Conservation (phyloP, 2,329 filamentous ascomycete species). For the Nemania diffusa region DNA sequence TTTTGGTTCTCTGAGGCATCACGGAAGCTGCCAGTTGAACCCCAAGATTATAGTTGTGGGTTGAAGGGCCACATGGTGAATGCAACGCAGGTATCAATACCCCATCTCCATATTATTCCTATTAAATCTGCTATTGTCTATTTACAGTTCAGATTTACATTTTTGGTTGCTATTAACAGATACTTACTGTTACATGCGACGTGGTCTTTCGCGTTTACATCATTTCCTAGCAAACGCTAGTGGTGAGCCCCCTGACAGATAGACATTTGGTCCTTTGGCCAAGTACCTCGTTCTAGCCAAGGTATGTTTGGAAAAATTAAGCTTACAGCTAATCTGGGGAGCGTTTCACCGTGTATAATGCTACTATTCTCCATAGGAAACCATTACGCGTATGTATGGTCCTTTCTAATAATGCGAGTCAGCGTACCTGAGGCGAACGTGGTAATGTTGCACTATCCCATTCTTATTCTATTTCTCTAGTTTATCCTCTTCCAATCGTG, state of each 20-base stretch:
- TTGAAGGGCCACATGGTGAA: neutral
- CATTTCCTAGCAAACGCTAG: neutral
- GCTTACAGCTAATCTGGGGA: neutral
- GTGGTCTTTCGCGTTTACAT: neutral
- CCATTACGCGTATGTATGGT: constrained; percentile 25
- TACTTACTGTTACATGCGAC: neutral
- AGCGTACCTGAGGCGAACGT: constrained; percentile 4
- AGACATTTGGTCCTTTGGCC: neutral
- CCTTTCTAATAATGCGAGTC: constrained; percentile 11
- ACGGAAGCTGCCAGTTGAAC: neutral
- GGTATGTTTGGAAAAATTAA: neutral
- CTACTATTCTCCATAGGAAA: neutral
- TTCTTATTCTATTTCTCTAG: neutral
- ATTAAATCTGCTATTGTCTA: constrained; percentile 1
- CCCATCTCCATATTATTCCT: neutral
- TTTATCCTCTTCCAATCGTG: neutral
- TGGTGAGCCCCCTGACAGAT: neutral
- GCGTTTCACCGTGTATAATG: neutral
- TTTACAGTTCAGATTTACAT: neutral
- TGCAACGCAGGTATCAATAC: neutral
- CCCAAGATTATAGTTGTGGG: neutral
- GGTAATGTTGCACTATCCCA: neutral
- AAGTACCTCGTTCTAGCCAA: neutral
- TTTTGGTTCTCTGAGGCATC: neutral
- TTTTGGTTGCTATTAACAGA: neutral